Evolutionary conservation across 768 basidiomycete genomes (phyloP).

Genomic region (Multifurca ochricompacta): DNA sequence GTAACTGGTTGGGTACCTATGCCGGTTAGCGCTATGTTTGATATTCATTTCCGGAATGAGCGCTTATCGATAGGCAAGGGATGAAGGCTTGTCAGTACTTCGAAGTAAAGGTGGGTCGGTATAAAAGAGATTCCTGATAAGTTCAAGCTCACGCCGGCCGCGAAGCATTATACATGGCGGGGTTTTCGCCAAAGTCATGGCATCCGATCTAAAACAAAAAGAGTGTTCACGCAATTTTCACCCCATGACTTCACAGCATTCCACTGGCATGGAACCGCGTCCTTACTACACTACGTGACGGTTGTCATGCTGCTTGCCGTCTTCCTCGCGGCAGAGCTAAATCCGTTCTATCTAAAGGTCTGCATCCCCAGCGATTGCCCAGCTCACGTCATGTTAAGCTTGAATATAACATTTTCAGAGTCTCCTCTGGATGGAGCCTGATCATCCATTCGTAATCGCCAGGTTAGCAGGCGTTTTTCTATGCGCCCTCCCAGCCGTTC

Average conservation of each 20-base stretch:
- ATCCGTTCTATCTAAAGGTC: constrained; percentile 85
- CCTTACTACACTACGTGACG: constrained; percentile 62
- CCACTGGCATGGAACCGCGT: constrained; percentile 76
- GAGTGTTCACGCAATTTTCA: constrained; percentile 77
- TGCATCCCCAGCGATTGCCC: constrained; percentile 13
- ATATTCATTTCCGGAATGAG: constrained; percentile 17
- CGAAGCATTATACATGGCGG: constrained; percentile 78
- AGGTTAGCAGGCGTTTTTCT: constrained; percentile 69
- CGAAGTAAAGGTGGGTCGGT: constrained; percentile 48
- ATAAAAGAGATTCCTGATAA: constrained; percentile 2
- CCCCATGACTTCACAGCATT: constrained; percentile 85
- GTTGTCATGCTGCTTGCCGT: constrained; percentile 71
- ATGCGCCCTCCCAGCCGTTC: constrained; percentile 78
- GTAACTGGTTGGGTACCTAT: constrained; percentile 86
- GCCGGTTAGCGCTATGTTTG: constrained; percentile 41
- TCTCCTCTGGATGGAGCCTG: constrained; percentile 83
- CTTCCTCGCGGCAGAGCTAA: constrained; percentile 79
- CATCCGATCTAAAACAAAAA: constrained; percentile 67
- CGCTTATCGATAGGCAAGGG: constrained; percentile 35
- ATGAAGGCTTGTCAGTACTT: constrained; percentile 86
- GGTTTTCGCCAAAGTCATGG: constrained; percentile 74
- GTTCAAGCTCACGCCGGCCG: constrained; percentile 8
- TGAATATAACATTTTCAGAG: constrained; percentile 29
- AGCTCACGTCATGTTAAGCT: neutral
- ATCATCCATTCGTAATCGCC: constrained; percentile 76